Evolutionary conservation across 1,284 basidiomycete species (phyloP).

Genomic region (Peniophora sp.): DNA sequence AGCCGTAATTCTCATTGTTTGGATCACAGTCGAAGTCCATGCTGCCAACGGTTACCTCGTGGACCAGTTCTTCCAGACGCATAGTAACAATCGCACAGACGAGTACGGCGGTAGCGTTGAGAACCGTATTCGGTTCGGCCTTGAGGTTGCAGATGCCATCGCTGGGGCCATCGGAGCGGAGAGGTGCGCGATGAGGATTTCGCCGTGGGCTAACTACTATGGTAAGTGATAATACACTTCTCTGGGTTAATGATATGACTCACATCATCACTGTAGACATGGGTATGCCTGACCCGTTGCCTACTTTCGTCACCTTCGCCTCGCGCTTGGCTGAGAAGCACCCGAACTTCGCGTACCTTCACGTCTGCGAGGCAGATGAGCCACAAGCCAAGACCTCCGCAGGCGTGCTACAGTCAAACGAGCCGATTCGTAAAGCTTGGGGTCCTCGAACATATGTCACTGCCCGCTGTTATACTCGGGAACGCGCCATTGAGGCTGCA

Average conservation of each 20-base stretch:
- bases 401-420: slow-evolving; percentile 1
- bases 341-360: slow-evolving; percentile 48
- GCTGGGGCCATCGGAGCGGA: slow-evolving; percentile 27
- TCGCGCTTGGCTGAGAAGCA: slow-evolving; percentile 25
- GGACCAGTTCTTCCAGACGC: slow-evolving; percentile 17
- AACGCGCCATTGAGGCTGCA: slow-evolving; percentile 6
- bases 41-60: slow-evolving; percentile 20
- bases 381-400: slow-evolving; percentile 1
- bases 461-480: slow-evolving; percentile 22
- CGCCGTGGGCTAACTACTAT: slow-evolving; percentile 40
- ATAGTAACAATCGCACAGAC: slow-evolving; percentile 36
- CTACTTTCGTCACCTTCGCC: slow-evolving; percentile 32
- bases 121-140: slow-evolving; percentile 35
- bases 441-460: slow-evolving; percentile 18
- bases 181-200: slow-evolving; percentile 41
- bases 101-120: slow-evolving; percentile 22
- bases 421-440: slow-evolving; percentile 11
- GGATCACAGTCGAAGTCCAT: slow-evolving; percentile 28
- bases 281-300: slow-evolving; percentile 39
- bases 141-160: slow-evolving; percentile 37
- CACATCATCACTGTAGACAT: slow-evolving; percentile 23
- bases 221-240: slow-evolving; percentile 16
- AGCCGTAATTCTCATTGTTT: too few relatives aligned
- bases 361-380: slow-evolving; percentile 34
- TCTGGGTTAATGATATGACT: too few relatives aligned